Percentiles rank a stretch among this genome's conserved stretches.
These are phyloP conservation scores for Podospora bellae-mahoneyi DNA, from an alignment of 495 filamentous ascomycete genomes.

Conservation along the genomic window DNA sequence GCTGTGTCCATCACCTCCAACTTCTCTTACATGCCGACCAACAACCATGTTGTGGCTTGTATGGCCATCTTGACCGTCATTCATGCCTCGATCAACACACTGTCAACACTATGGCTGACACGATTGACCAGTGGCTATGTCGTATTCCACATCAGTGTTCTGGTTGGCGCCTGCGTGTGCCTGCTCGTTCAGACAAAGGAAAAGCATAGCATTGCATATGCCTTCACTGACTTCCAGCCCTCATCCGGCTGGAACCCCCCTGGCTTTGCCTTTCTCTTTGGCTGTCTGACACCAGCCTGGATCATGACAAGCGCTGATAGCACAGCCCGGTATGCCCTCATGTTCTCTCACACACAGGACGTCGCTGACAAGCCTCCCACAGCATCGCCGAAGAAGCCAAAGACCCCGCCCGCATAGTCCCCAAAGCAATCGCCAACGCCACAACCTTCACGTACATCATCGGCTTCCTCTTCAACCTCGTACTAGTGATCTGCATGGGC, in stretches of 20 bases:
- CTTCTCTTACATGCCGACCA: slow-evolving; percentile 54
- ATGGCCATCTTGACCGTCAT: slow-evolving; percentile 58
- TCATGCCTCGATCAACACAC: slow-evolving; percentile 55
- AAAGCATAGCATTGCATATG: slow-evolving; percentile 57
- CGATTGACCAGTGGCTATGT: slow-evolving; percentile 63
- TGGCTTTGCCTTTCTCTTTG: slow-evolving; percentile 67
- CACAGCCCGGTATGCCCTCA: slow-evolving; percentile 28
- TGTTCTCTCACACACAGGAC: neutral
- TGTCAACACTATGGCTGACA: slow-evolving; percentile 61
- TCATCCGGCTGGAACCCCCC: slow-evolving; percentile 59
- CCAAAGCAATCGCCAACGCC: slow-evolving; percentile 57
- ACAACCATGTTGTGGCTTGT: slow-evolving; percentile 53
- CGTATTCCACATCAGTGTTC: slow-evolving; percentile 60
- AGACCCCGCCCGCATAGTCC: slow-evolving; percentile 55
- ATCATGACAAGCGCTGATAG: slow-evolving; percentile 48
- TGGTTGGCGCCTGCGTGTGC: slow-evolving; percentile 56
- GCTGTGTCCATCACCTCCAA: slow-evolving; percentile 59
- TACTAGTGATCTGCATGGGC: slow-evolving; percentile 60
- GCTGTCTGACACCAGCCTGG: slow-evolving; percentile 67
- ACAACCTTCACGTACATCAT: slow-evolving; percentile 59
- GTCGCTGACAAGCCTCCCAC: neutral
- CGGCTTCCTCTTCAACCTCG: slow-evolving; percentile 62
- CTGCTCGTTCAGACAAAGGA: slow-evolving; percentile 57
- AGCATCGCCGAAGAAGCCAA: slow-evolving; percentile 61
- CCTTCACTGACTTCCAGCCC: slow-evolving; percentile 60